Percentiles rank a stretch among this genome's conserved stretches.
phyloP scores from a whole-genome alignment of 306 rosid genomes.

The Myrica gale region DNA sequence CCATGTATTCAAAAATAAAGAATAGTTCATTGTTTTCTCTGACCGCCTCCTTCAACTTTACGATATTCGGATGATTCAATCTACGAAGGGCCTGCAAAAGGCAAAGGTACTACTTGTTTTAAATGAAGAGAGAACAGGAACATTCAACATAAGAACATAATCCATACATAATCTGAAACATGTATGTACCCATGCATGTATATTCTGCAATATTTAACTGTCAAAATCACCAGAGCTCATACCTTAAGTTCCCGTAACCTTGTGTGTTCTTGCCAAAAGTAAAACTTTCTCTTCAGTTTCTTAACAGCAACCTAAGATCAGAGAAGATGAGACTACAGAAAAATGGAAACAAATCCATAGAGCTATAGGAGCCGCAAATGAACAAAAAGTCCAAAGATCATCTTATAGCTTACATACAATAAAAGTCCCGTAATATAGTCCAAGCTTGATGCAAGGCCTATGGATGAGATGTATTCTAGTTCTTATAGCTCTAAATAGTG shows the following conservation, averaged over 20 bases:
- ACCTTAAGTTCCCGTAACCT: constrained; percentile 83
- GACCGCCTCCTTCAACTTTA: constrained; percentile 77
- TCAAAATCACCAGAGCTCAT: constrained; percentile 24
- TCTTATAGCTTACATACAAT: background rate
- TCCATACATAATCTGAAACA: constrained; percentile 17
- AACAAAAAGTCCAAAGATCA: background rate
- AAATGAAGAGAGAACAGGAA: constrained; percentile 5
- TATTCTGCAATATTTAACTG: constrained; percentile 1
- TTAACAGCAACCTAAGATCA: constrained; percentile 72
- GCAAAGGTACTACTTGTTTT: constrained; percentile 29
- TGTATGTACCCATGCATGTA: constrained; percentile 18
- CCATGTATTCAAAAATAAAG: constrained; percentile 85
- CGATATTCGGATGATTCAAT: constrained; percentile 75
- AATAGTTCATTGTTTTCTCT: constrained; percentile 71
- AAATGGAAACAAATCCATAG: background rate
- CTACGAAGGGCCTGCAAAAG: constrained; percentile 61
- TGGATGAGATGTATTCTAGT: background rate
- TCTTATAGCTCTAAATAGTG: background rate
- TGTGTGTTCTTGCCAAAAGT: constrained; percentile 80
- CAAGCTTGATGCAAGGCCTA: background rate
- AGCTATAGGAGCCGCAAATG: constrained; percentile 13
- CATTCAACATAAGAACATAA: constrained; percentile 6
- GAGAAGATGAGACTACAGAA: background rate
- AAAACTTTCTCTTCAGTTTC: constrained; percentile 82
- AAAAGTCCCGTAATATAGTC: background rate